A percentile compares a stretch with the other conserved stretches of the same genome.
phyloP scores from a whole-genome alignment of 768 basidiomycete species.

The Lactifluus hygrophoroides region DNA sequence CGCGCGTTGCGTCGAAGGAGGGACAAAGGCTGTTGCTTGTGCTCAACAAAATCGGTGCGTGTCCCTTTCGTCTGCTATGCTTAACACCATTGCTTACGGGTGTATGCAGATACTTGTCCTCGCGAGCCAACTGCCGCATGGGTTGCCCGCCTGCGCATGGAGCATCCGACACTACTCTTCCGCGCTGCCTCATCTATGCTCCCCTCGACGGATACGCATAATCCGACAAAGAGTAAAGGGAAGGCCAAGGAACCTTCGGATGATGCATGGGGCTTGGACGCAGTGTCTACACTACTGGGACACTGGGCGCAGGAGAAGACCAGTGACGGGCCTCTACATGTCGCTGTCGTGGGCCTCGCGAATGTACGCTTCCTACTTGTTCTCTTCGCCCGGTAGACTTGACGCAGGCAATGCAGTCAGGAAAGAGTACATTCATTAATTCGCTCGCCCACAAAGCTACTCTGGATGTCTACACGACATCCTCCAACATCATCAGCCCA shows the following conservation, averaged over 20 bases:
- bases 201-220: conserved; percentile 28
- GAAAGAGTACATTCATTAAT: conserved; percentile 83
- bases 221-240: conserved; percentile 26
- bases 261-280: conserved; percentile 56
- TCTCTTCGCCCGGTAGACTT: not conserved
- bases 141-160: conserved; percentile 49
- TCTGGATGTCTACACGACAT: conserved; percentile 46
- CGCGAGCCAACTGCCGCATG: conserved; percentile 67
- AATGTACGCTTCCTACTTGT: conserved; percentile 45
- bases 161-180: conserved; percentile 63
- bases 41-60: conserved; percentile 81
- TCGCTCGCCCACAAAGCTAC: conserved; percentile 49
- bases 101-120: conserved; percentile 62
- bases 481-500: conserved; percentile 45
- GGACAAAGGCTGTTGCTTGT: conserved; percentile 53
- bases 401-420: conserved; percentile 39
- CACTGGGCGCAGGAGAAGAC: conserved; percentile 40
- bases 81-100: not conserved
- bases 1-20: conserved; percentile 34
- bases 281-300: conserved; percentile 41
- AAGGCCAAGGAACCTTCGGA: conserved; percentile 39
- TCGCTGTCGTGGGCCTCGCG: conserved; percentile 77
- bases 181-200: conserved; percentile 63
- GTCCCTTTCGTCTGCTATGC: not conserved
- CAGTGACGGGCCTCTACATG: conserved; percentile 43